Evolutionary conservation across 192 early-diverging fungal species (phyloP), one percentile per base, ranked within the genome.

Genomic region (Dissophora globulifera): DNA sequence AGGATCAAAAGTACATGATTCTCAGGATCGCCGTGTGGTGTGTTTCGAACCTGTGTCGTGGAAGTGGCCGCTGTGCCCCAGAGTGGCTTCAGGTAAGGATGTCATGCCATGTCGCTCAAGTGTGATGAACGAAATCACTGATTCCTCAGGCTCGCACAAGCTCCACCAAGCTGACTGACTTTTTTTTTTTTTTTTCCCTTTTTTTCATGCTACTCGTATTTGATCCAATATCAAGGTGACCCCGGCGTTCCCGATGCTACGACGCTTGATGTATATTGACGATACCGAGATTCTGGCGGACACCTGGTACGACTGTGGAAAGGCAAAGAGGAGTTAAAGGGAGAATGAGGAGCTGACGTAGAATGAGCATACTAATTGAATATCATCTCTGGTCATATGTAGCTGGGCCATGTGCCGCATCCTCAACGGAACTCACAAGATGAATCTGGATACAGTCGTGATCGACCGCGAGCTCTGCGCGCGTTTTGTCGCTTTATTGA

Each of bases 381-480:
- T n/a, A n/a, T n/a, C n/a, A n/a, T n/a, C n/a, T n/a, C n/a, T n/a
- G 10, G 22, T 30, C n/a, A 20, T 16, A 25, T 41, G 12, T 67
- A 76, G 72, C 46, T 76, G 72, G 72, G 72, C 72, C 12, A 66
- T 76, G 72, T 76, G 72, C 45, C 72, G 72, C 25, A 76, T 76
- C 33, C 47, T 76, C 9, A 76, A 76, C 5, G 72, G 72, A 11
- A 76, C 72, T 4, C 72, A 76, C 58, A 76, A 76, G 29, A 67
- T 76, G 72, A 76, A 76, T 27, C 27, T 76, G 33, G 72, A 76
- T 12, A 52, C 58, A 1, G 72, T 76, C 11, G 52, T 67, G 4
- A 76, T 76, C 25, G 72, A 76, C 38, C 62, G 40, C 5, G 72
- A 76, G 29, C 31, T 76, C 16, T 76, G 72, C 30, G 33, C 58